phyloP scores from a whole-genome alignment of 257 asterid genomes.

The Salvia rosmarinus region DNA sequence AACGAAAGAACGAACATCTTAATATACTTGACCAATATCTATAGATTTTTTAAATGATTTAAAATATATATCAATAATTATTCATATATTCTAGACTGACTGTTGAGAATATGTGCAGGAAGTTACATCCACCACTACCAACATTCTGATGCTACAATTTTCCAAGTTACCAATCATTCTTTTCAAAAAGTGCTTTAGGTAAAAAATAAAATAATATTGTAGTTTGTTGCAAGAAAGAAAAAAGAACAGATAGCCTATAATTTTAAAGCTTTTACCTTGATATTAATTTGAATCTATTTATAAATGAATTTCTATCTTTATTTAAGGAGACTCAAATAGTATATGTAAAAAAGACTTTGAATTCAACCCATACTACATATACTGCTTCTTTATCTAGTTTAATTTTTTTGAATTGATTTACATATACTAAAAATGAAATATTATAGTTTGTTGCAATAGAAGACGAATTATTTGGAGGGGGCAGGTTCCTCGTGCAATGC shows the following conservation, averaged over 20 bases:
- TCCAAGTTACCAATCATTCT: not conserved
- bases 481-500: slow-evolving; percentile 18
- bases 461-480: not conserved
- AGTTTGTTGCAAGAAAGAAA: too few species aligned
- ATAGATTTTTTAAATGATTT: too few species aligned
- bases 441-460: not conserved
- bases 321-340: not conserved
- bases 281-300: not conserved
- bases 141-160: slow-evolving; percentile 24
- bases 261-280: not conserved
- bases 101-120: not conserved
- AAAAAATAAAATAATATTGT: too few species aligned
- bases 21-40: too few species aligned
- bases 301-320: not conserved
- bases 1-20: too few species aligned
- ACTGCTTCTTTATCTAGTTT: too few species aligned
- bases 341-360: too few species aligned
- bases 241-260: too few species aligned
- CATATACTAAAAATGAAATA: not conserved
- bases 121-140: not conserved
- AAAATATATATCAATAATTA: not conserved
- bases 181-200: not conserved
- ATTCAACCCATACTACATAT: too few species aligned
- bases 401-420: too few species aligned
- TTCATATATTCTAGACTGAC: not conserved